Base-by-base conservation (phyloP, 257 asterid species). In the Striga asiatica region DNA sequence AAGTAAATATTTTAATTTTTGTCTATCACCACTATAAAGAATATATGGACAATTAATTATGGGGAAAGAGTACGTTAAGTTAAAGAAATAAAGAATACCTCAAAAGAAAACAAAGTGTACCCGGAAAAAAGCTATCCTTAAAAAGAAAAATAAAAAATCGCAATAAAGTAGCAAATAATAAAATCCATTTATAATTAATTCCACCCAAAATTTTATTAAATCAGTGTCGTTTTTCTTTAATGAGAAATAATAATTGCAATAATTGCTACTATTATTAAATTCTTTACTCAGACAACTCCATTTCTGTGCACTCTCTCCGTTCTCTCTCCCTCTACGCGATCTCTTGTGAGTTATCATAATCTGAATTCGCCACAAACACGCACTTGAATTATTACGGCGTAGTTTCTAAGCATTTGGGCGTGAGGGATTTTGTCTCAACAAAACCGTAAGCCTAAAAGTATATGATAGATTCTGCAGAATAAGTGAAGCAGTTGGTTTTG, bases 261-360 rank as follows among this genome's bases (percentile, higher is more conserved):
- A 68, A 76, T 72, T 66, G 75, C 62, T 49, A 39, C 58, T 58
- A 66, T 59, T 60, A 67, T 71, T 75, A 64, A 75, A 71, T 67
- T 75, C 70, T 52, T 74, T 76, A 62, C 74, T 70, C 62, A 66
- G 77, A 47, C 74, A 60, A 57, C 68, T 66, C 64, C 73, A 60
- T 62, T 48, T 71, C 72, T 71, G 31, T 23, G 61, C 56, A 41
- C 60, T 64, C 74, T 12, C 72, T 56, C 65, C 50, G 27, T 28
- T 66, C 24, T 17, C 50, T 51, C 59, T 58, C 71, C 68, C 81
- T 71, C 69, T 57, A 66, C 78, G 82, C 78, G 83, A 81, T 81
- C 91, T 78, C 79, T 56, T 66, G 43, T 47, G 69, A 59, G n/a
- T n/a, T n/a, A n/a, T n/a, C n/a, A n/a, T 57, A 58, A 27, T 71